Evolutionary conservation across 2,329 filamentous ascomycete genomes (phyloP), one percentile per base, ranked within the genome.

Genomic region (Keithomyces neogunnii): DNA sequence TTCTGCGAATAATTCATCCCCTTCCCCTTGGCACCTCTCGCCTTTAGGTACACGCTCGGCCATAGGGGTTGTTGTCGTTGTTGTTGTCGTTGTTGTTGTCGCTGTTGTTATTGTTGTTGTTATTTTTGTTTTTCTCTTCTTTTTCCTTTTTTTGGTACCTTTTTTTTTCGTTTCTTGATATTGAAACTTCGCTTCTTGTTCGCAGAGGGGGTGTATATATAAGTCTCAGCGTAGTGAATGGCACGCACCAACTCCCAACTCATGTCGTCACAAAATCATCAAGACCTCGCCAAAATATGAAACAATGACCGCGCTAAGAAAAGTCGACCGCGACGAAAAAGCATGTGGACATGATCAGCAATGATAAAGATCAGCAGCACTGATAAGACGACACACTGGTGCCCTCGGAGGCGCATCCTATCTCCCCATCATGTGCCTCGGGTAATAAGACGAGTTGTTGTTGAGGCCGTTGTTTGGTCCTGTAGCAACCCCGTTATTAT

Each of bases 351-450:
- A 6, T 5, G 8, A 40, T 13, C n/a, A 26, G 38, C 13, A 35
- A 19, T 19, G 19, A 19, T 19, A 19, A 19, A 19, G 19, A 19
- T 19, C 19, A 19, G 19, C 19, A 19, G 19, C 19, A 19, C 19
- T 19, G 33, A 35, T 11, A 35, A 35, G 11, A 35, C 11, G 33
- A 35, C 33, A 11, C 11, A 11, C 33, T 35, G 11, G 6, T 35
- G 33, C 33, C 33, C 6, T 35, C 11, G 11, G 30, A 35, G 11
- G 28, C 2, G 10, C 4, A 28, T 19, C n/a, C 55, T 59, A 68
- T 46, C 63, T 58, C 8, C 66, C 65, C 59, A 68, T 63, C 66
- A 67, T 68, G 48, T 68, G 63, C 3, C 64, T 59, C 28, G 63
- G 60, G 30, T 64, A 55, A 43, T 62, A 64, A 42, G 52, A 59